These are phyloP conservation scores for Pseudozyma flocculosa DNA, from an alignment of 1,284 basidiomycete genomes.

Conservation along the genomic window DNA sequence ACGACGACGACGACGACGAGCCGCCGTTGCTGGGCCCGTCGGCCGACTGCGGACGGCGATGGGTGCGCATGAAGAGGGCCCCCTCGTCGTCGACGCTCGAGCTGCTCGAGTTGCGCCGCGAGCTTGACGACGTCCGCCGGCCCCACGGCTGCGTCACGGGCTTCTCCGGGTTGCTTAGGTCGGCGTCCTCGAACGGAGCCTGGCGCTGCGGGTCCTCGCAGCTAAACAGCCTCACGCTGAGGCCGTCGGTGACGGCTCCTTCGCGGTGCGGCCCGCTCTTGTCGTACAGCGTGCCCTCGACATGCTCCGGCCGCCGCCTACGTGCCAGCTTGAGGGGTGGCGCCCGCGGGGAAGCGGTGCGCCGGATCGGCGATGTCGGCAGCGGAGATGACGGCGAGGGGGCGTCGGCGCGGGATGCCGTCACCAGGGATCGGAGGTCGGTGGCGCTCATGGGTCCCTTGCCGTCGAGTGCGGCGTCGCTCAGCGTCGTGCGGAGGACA, in stretches of 20 bases:
- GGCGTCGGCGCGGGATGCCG: too few species aligned
- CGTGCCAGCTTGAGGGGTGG: constrained; percentile 36
- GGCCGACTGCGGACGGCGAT: constrained; percentile 14
- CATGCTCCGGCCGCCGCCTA: constrained; percentile 35
- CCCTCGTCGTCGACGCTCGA: constrained; percentile 21
- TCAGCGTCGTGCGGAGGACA: constrained; percentile 15
- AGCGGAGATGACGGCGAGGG: background rate
- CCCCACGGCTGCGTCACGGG: constrained; percentile 33
- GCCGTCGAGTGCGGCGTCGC: constrained; percentile 25
- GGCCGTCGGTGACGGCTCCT: constrained; percentile 49
- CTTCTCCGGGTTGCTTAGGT: constrained; percentile 25
- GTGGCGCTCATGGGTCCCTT: constrained; percentile 23
- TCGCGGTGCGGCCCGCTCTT: constrained; percentile 50
- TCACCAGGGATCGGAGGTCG: too few species aligned
- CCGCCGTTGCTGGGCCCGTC: too few species aligned
- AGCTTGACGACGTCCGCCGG: constrained; percentile 16
- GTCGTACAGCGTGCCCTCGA: constrained; percentile 56
- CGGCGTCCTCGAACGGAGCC: constrained; percentile 21
- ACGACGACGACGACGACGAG: constrained; percentile 7
- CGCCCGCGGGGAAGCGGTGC: constrained; percentile 17
- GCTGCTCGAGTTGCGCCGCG: too few species aligned
- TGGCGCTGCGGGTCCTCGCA: constrained; percentile 9
- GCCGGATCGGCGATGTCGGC: constrained; percentile 6
- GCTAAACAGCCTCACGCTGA: constrained; percentile 54
- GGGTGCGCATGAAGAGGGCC: constrained; percentile 12